phyloP scores from a whole-genome alignment of 2,329 filamentous ascomycete genomes.

The Diaporthe ilicicola region DNA sequence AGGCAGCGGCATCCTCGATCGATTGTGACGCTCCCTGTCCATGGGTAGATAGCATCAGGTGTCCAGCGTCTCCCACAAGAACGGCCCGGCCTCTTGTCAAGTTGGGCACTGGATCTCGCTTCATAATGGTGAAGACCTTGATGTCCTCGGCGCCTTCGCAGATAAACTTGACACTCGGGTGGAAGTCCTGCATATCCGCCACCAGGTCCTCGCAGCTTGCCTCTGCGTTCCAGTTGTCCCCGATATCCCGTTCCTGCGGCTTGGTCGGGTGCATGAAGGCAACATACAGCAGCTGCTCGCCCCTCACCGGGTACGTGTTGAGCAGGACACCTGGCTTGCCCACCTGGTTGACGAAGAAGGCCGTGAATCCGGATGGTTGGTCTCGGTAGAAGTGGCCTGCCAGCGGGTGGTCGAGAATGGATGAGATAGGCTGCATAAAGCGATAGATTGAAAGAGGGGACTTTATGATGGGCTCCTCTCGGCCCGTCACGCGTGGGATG shows the following conservation, averaged over 20 bases:
- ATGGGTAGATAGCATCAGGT: conserved; percentile 13
- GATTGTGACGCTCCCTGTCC: conserved; percentile 4
- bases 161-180: conserved; percentile 2
- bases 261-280: conserved; percentile 17
- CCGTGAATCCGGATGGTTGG: background rate
- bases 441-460: conserved; percentile 9
- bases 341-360: conserved; percentile 10
- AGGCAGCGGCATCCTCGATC: conserved; percentile 8
- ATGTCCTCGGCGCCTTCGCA: conserved; percentile 9
- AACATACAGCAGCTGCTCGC: background rate
- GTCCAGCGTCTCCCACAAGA: conserved; percentile 6
- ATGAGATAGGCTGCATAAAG: conserved; percentile 7
- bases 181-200: background rate
- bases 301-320: conserved; percentile 3
- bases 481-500: conserved; percentile 1
- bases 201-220: background rate
- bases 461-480: conserved; percentile 6
- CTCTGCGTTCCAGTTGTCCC: conserved; percentile 11
- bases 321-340: conserved; percentile 5
- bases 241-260: background rate
- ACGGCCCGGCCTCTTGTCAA: background rate
- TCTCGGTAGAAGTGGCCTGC: conserved; percentile 1
- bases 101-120: background rate
- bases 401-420: background rate
- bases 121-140: conserved; percentile 9